Conservation (phyloP, 2,329 filamentous ascomycete genomes). For the Fusarium sp. region DNA sequence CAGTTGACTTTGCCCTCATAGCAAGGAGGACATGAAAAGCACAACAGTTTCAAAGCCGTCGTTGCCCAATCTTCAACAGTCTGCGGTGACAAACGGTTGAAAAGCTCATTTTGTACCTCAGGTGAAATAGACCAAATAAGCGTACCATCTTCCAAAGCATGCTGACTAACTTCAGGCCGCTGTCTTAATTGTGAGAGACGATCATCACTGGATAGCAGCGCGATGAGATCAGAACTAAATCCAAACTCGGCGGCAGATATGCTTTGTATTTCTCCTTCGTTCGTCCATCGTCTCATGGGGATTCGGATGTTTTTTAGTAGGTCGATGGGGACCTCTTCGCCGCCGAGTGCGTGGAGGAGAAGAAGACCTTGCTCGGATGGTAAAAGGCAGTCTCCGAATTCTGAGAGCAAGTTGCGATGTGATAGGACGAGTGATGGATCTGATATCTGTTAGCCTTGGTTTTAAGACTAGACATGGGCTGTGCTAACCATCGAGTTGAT, state of each 20-base stretch:
- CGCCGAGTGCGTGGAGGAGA: slow-evolving; percentile 40
- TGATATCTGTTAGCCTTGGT: neutral
- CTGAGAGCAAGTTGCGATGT: slow-evolving; percentile 40
- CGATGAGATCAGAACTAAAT: slow-evolving; percentile 32
- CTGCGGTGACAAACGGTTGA: slow-evolving; percentile 13
- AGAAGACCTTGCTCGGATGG: slow-evolving; percentile 41
- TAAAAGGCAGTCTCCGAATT: slow-evolving; percentile 43
- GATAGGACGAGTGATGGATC: slow-evolving; percentile 26
- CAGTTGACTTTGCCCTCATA: slow-evolving; percentile 49
- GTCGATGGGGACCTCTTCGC: slow-evolving; percentile 35
- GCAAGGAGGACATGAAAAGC: slow-evolving; percentile 47
- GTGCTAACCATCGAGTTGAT: slow-evolving; percentile 28
- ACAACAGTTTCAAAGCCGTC: slow-evolving; percentile 40
- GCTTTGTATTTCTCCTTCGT: slow-evolving; percentile 42
- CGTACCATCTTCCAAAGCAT: slow-evolving; percentile 32
- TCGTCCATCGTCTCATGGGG: slow-evolving; percentile 42
- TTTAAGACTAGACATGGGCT: fast-evolving
- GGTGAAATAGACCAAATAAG: slow-evolving; percentile 34
- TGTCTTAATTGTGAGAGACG: slow-evolving; percentile 1
- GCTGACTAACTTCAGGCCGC: slow-evolving; percentile 24
- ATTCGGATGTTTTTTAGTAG: slow-evolving; percentile 37
- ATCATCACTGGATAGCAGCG: slow-evolving; percentile 30
- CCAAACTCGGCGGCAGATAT: slow-evolving; percentile 40
- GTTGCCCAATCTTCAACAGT: slow-evolving; percentile 34
- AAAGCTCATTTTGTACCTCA: neutral